Conservation (phyloP, 2,329 filamentous ascomycete species). For the Epichloe sylvatica region DNA sequence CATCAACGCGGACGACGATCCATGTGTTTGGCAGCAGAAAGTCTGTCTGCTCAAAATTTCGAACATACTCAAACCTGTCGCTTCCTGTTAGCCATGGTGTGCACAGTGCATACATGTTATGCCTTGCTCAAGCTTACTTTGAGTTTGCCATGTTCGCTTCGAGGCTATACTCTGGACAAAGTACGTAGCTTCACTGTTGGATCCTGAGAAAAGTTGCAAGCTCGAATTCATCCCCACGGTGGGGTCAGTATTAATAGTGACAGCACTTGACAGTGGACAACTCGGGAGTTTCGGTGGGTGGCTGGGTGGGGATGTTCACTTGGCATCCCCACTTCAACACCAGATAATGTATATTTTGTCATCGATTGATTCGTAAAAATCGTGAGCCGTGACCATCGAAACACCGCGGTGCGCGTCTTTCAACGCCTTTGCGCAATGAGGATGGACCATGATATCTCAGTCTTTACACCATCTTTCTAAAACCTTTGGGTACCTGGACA, state of each 20-base stretch:
- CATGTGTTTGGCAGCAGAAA: conserved; percentile 77
- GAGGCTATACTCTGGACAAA: not conserved
- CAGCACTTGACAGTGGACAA: too few relatives aligned
- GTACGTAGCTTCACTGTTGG: not conserved
- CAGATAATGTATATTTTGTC: too few relatives aligned
- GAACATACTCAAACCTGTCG: conserved; percentile 82
- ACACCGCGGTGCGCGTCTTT: not conserved
- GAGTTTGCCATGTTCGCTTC: conserved; percentile 37
- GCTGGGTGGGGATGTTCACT: too few relatives aligned
- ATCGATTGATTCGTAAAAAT: not conserved
- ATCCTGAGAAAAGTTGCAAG: too few relatives aligned
- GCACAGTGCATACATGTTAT: not conserved
- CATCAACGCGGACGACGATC: conserved; percentile 90
- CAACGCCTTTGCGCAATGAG: not conserved
- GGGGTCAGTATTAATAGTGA: too few relatives aligned
- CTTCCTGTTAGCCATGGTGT: conserved; percentile 1
- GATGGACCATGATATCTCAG: not conserved
- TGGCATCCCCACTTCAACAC: too few relatives aligned
- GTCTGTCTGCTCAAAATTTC: conserved; percentile 73
- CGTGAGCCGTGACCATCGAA: too few relatives aligned
- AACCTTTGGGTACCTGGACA: not conserved
- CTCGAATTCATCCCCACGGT: not conserved
- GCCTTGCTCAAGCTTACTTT: conserved; percentile 25
- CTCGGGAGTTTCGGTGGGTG: too few relatives aligned
- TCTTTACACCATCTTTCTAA: not conserved